These are phyloP conservation scores for Tricholoma sp. DNA, from an alignment of 768 basidiomycete species.

Conservation along the genomic window DNA sequence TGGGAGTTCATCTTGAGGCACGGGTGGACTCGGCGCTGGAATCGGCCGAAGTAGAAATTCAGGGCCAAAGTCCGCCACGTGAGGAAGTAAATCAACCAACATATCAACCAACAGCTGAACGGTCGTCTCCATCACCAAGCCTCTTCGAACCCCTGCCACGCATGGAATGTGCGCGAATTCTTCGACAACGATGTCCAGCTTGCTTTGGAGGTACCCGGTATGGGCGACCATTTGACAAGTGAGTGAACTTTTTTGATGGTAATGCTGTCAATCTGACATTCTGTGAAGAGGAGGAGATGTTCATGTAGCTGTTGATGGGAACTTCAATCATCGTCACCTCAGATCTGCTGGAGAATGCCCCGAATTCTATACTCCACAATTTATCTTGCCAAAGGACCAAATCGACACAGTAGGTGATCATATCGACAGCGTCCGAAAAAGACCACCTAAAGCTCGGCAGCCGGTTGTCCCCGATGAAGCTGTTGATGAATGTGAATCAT, in stretches of 20 bases:
- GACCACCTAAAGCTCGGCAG: not conserved
- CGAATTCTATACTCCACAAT: constrained; percentile 23
- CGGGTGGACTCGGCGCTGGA: constrained; percentile 1
- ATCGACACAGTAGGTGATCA: constrained; percentile 26
- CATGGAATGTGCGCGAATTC: constrained; percentile 11
- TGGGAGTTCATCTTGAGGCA: constrained; percentile 6
- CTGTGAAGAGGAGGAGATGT: constrained; percentile 30
- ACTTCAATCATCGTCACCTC: constrained; percentile 34
- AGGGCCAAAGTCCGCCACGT: constrained; percentile 6
- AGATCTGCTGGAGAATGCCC: constrained; percentile 24
- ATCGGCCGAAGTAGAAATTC: not conserved
- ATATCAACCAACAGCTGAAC: not conserved
- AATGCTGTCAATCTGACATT: not conserved
- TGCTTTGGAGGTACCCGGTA: constrained; percentile 26
- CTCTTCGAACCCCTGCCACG: not conserved
- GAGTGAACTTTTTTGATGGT: constrained; percentile 4
- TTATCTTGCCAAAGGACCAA: constrained; percentile 27
- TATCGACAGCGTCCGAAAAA: constrained; percentile 20
- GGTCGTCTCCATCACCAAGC: constrained; percentile 3
- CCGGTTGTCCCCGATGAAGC: constrained; percentile 25
- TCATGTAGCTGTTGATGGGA: constrained; percentile 31
- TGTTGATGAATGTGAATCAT: constrained; percentile 28
- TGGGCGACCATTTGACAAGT: constrained; percentile 18
- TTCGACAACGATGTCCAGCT: constrained; percentile 25
- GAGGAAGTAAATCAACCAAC: not conserved